Percentiles rank a stretch among this genome's conserved stretches.
These are phyloP conservation scores for Parathielavia hyrcaniae DNA, from an alignment of 495 filamentous ascomycete genomes.

Conservation along the genomic window DNA sequence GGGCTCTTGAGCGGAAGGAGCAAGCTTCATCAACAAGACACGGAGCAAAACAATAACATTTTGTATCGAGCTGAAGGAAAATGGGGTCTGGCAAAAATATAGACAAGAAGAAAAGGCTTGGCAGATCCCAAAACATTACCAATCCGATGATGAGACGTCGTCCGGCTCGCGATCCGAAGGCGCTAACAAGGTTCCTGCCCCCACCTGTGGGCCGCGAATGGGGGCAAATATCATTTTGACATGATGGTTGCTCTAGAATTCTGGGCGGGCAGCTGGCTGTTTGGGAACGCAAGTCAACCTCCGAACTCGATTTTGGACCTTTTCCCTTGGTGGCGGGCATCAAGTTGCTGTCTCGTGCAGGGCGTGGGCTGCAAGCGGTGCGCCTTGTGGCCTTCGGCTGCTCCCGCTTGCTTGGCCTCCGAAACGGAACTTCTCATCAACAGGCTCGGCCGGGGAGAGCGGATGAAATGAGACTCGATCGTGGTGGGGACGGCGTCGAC, in stretches of 20 bases:
- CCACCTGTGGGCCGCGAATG: conserved; percentile 9
- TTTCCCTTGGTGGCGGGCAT: neutral
- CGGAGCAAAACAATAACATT: neutral
- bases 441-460: neutral
- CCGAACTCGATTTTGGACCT: neutral
- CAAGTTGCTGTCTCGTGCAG: too few relatives aligned
- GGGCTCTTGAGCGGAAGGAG: neutral
- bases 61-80: neutral
- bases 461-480: neutral
- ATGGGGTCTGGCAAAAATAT: neutral
- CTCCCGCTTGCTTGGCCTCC: neutral
- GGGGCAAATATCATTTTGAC: neutral
- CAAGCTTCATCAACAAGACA: neutral
- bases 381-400: neutral
- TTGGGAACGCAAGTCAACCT: neutral
- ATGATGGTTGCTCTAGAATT: conserved; percentile 1
- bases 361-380: neutral
- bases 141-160: conserved; percentile 3
- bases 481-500: neutral
- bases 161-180: neutral
- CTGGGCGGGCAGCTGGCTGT: neutral
- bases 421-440: too few relatives aligned
- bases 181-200: conserved; percentile 1
- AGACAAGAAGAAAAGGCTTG: conserved; percentile 5
- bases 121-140: conserved; percentile 12